Evolutionary conservation across 768 basidiomycete genomes (phyloP).

Genomic region (Porpolomopsis calyptriformis): DNA sequence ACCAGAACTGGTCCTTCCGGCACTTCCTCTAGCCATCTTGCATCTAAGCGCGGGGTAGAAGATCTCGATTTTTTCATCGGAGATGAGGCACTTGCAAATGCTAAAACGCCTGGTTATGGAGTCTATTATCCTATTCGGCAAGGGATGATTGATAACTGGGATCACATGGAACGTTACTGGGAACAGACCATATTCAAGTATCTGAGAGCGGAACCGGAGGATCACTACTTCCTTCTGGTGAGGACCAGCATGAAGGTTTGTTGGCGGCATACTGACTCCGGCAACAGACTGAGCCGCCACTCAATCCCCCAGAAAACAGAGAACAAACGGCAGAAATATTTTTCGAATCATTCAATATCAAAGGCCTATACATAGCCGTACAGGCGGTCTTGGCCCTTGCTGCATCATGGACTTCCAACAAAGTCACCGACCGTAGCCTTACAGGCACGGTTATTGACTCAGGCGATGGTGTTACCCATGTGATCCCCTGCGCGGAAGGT

Average conservation of each 20-base stretch:
- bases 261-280: not conserved
- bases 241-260: conserved; percentile 22
- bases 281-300: conserved; percentile 89
- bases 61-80: conserved; percentile 99
- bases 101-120: conserved; percentile 88
- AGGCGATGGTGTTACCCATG: conserved; percentile 98
- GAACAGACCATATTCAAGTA: conserved; percentile 99
- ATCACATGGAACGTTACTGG: conserved; percentile 99
- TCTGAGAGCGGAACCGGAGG: conserved; percentile 94
- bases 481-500: conserved; percentile 91
- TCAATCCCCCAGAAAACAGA: conserved; percentile 96
- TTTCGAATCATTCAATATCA: conserved; percentile 99
- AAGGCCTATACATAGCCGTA: conserved; percentile 96
- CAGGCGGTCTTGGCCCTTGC: conserved; percentile 98
- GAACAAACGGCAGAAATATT: conserved; percentile 99
- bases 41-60: conserved; percentile 94
- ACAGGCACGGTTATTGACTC: conserved; percentile 99
- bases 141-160: conserved; percentile 97
- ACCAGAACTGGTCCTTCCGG: conserved; percentile 62
- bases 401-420: conserved; percentile 91
- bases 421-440: conserved; percentile 80
- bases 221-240: conserved; percentile 95
- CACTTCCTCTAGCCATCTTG: conserved; percentile 79
- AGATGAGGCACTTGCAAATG: conserved; percentile 92
- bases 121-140: conserved; percentile 96